Base-by-base conservation (phyloP, 441 rosid genomes). In the Euphorbia celastroides region DNA sequence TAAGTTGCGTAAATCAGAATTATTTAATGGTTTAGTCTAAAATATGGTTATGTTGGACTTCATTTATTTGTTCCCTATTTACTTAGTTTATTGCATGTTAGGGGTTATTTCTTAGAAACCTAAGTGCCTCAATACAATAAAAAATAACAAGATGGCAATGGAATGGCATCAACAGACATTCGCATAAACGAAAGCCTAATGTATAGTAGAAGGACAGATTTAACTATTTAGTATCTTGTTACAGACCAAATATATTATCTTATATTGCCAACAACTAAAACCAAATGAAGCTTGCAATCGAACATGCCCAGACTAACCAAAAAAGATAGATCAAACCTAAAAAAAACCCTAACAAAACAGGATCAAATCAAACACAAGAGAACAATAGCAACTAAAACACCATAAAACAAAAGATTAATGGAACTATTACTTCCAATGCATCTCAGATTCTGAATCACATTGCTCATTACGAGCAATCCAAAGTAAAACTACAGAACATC, bases 281-380 rank as follows among this genome's bases (percentile, higher is more conserved):
- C 9, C 5, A 19, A 20, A 19, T 51, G 19, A n/a, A 8, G 2
- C 10, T 14, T 25, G 16, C 34, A 23, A 17, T 32, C 14, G 5
- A 7, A 20, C 27, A 44, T 62, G 56, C n/a, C 57, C 57, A 64
- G 17, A 62, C 34, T 34, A 60, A 19, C 34, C 10, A 62, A n/a
- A n/a, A n/a, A n/a, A n/a, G n/a, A n/a, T n/a, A n/a, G n/a, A n/a
- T n/a, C n/a, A n/a, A n/a, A n/a, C n/a, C n/a, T n/a, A 38, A 12
- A 7, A 20, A 63, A 20, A 42, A 41, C n/a, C 57, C 57, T 46
- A n/a, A 64, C 42, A 23, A 62, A 23, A 26, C 14, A 63, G 44
- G 16, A 19, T 63, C 27, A 46, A 63, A 48, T 16, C 56, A 17
- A 44, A 12, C 48, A 1, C 9, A 7, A 46, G 25, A 14, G 52